Percentiles rank a stretch among this genome's conserved stretches.
Conservation (phyloP, 1,139 yeast genomes). For the Debaryomycetaceae sp. region DNA sequence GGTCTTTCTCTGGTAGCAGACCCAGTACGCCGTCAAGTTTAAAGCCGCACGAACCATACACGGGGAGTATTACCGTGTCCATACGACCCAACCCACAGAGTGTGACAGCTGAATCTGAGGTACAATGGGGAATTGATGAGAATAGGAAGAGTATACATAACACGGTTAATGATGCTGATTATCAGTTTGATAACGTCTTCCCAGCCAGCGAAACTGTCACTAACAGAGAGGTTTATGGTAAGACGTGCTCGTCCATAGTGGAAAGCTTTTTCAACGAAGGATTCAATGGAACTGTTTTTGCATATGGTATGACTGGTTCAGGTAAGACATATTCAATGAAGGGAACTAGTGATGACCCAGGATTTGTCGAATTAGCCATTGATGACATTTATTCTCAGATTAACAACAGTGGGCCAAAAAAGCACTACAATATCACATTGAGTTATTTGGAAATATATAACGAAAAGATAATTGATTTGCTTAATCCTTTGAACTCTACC, state of each 20-base stretch:
- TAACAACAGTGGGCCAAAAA: constrained; percentile 21
- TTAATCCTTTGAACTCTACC: constrained; percentile 26
- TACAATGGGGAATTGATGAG: constrained; percentile 45
- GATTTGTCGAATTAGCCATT: constrained; percentile 74
- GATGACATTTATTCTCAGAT: constrained; percentile 60
- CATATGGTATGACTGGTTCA: constrained; percentile 95
- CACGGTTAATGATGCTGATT: constrained; percentile 50
- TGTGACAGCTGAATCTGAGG: constrained; percentile 13
- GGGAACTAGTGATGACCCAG: constrained; percentile 66
- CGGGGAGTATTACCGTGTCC: constrained; percentile 51
- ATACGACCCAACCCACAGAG: constrained; percentile 53
- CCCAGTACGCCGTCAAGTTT: constrained; percentile 45
- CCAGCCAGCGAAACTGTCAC: constrained; percentile 38
- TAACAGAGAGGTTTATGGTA: constrained; percentile 60
- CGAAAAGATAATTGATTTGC: constrained; percentile 76
- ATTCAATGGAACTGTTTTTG: constrained; percentile 85
- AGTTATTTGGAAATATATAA: constrained; percentile 89
- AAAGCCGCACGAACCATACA: constrained; percentile 35
- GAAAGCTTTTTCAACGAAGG: constrained; percentile 66
- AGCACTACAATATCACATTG: constrained; percentile 46
- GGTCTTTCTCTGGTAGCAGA: constrained; percentile 23
- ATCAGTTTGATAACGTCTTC: constrained; percentile 77
- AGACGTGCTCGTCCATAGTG: constrained; percentile 61
- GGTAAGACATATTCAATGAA: constrained; percentile 94
- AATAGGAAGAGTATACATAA: constrained; percentile 43